A percentile compares a stretch with the other conserved stretches of the same genome.
These are phyloP conservation scores for Strigomonas oncopelti DNA, from an alignment of 208 protist species.

Conservation along the genomic window DNA sequence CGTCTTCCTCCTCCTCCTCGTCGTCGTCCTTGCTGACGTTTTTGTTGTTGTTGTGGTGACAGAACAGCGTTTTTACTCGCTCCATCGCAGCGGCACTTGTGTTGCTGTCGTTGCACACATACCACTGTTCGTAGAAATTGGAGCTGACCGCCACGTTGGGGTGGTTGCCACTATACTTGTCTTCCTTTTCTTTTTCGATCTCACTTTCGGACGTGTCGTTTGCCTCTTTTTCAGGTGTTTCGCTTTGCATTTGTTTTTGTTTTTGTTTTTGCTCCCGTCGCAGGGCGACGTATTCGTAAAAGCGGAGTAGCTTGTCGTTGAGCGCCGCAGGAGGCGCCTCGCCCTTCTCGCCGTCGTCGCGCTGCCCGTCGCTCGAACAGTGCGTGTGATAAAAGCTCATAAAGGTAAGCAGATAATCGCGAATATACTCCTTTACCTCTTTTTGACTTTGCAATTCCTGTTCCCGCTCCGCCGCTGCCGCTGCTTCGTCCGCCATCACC, in stretches of 20 bases:
- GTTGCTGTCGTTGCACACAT: not conserved
- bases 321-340: not conserved
- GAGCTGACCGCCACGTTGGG: not conserved
- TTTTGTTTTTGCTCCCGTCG: not conserved
- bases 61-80: not conserved
- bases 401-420: not conserved
- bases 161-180: not conserved
- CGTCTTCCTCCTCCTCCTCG: slow-evolving; percentile 2
- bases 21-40: not conserved
- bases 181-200: too few relatives aligned
- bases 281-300: not conserved
- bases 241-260: not conserved
- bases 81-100: not conserved
- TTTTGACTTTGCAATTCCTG: not conserved
- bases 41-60: not conserved
- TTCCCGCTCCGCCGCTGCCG: not conserved
- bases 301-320: not conserved
- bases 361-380: not conserved
- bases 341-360: too few relatives aligned
- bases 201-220: too few relatives aligned
- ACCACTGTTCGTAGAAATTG: not conserved
- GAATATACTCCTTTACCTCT: not conserved
- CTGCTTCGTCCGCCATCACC: not conserved
- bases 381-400: not conserved
- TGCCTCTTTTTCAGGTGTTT: too few relatives aligned